Conservation (phyloP, 106 monocot species). For the Dendrobium officinale region DNA sequence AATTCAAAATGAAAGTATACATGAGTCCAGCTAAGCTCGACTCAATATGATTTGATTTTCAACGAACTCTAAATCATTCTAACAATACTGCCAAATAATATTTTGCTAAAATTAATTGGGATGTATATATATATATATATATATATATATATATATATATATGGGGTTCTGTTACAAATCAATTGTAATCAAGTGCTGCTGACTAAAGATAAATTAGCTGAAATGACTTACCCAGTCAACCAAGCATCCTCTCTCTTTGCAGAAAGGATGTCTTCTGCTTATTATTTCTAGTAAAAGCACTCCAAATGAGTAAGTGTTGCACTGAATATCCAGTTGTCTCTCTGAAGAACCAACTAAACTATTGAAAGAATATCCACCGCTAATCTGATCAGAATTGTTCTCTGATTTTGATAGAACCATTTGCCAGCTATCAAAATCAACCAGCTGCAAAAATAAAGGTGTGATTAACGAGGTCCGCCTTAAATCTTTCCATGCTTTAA, state of each 20-base stretch:
- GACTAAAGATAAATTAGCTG: not conserved
- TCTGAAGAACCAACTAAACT: constrained; percentile 27
- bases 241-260: constrained; percentile 74
- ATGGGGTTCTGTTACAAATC: not conserved
- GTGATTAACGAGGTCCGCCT: not conserved
- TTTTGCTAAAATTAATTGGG: no score
- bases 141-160: no score
- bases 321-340: constrained; percentile 41
- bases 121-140: no score
- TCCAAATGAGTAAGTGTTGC: constrained; percentile 71
- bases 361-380: constrained; percentile 29
- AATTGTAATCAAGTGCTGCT: not conserved
- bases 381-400: constrained; percentile 22
- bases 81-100: no score
- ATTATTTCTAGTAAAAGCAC: constrained; percentile 87
- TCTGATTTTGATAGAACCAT: constrained; percentile 46
- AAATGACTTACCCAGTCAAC: constrained; percentile 69
- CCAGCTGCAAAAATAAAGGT: constrained; percentile 45
- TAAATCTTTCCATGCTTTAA: not conserved
- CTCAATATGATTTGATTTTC: no score
- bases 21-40: no score
- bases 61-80: no score
- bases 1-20: no score
- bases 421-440: constrained; percentile 97
- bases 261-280: constrained; percentile 78